Evolutionary conservation across 306 rosid genomes (phyloP).

Genomic region (Trifolium repens): DNA sequence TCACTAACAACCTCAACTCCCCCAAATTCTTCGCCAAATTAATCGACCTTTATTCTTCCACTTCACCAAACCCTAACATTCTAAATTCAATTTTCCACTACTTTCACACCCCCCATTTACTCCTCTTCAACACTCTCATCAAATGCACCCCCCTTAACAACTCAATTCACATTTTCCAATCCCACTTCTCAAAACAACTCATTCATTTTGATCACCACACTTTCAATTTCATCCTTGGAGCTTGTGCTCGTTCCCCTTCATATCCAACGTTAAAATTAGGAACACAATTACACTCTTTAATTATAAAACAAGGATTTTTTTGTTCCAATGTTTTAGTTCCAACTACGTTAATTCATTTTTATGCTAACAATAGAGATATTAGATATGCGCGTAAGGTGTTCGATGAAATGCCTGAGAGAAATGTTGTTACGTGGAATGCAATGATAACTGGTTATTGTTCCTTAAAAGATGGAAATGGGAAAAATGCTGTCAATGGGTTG

Average conservation of each 20-base stretch:
- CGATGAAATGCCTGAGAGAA: conserved; percentile 72
- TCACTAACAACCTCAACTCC: background rate
- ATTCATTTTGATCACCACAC: background rate
- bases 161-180: background rate
- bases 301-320: conserved; percentile 1
- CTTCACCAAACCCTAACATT: conserved; percentile 1
- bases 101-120: background rate
- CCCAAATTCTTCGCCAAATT: background rate
- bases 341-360: conserved; percentile 66
- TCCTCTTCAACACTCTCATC: background rate
- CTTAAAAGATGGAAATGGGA: conserved; percentile 43
- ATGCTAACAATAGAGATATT: conserved; percentile 63
- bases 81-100: background rate
- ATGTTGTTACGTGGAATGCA: conserved; percentile 69
- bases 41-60: background rate
- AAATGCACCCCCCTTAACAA: background rate
- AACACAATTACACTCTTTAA: background rate
- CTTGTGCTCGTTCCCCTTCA: conserved; percentile 26
- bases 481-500: conserved; percentile 52
- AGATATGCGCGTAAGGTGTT: conserved; percentile 64
- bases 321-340: conserved; percentile 49
- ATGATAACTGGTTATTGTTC: conserved; percentile 76
- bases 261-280: conserved; percentile 2
- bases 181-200: background rate
- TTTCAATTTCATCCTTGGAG: conserved; percentile 10